Evolutionary conservation across 169 alveolate genomes (phyloP).

Genomic region (Plasmodium knowlesi): DNA sequence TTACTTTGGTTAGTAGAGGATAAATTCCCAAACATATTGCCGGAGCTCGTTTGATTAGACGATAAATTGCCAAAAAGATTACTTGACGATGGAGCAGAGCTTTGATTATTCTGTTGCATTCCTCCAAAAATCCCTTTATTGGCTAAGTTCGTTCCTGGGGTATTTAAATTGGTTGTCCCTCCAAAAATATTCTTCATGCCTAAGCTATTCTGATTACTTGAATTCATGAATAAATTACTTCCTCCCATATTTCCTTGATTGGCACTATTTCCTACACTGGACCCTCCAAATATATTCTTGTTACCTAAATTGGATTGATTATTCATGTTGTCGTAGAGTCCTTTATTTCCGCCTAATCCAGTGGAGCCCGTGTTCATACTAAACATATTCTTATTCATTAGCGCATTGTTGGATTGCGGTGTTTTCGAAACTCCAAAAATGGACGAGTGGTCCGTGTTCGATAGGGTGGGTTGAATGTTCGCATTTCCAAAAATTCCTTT

Average conservation of each 20-base stretch:
- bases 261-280: slow-evolving; percentile 15
- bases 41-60: slow-evolving; percentile 24
- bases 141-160: slow-evolving; percentile 51
- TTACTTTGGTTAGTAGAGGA: slow-evolving; percentile 52
- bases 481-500: slow-evolving; percentile 66
- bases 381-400: slow-evolving; percentile 49
- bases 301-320: slow-evolving; percentile 35
- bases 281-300: slow-evolving; percentile 54
- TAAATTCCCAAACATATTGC: slow-evolving; percentile 35
- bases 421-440: slow-evolving; percentile 63
- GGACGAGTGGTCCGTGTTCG: slow-evolving; percentile 28
- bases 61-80: slow-evolving; percentile 64
- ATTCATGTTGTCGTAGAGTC: slow-evolving; percentile 58
- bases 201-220: slow-evolving; percentile 58
- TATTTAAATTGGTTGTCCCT: slow-evolving; percentile 44
- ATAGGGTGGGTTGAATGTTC: slow-evolving; percentile 10
- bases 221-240: slow-evolving; percentile 60
- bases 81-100: slow-evolving; percentile 4
- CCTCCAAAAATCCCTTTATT: slow-evolving; percentile 74
- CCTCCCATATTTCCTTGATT: slow-evolving; percentile 52
- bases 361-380: slow-evolving; percentile 7
- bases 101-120: slow-evolving; percentile 47
- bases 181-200: slow-evolving; percentile 65
- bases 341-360: slow-evolving; percentile 21
- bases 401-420: slow-evolving; percentile 53